Evolutionary conservation across 331 rosid genomes (phyloP).

Genomic region (Saraca asoca): DNA sequence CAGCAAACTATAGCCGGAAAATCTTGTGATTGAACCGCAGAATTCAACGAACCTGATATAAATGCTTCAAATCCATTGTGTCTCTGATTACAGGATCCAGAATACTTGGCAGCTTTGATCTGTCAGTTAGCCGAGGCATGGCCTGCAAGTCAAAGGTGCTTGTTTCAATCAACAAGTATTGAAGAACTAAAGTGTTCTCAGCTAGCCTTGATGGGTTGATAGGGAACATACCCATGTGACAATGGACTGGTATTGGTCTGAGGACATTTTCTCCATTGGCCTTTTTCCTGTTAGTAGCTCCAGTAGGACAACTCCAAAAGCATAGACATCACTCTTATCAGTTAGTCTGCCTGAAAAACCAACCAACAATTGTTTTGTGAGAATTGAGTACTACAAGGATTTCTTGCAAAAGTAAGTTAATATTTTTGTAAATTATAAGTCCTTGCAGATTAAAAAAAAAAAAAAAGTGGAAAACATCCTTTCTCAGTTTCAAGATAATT

Average conservation of each 20-base stretch:
- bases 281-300: conserved; percentile 81
- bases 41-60: conserved; percentile 67
- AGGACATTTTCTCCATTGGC: conserved; percentile 59
- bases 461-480: too few species aligned
- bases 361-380: conserved; percentile 21
- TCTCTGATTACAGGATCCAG: conserved; percentile 72
- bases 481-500: too few species aligned
- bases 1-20: conserved; percentile 8
- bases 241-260: conserved; percentile 63
- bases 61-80: conserved; percentile 92
- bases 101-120: conserved; percentile 76
- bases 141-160: conserved; percentile 63
- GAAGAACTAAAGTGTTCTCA: conserved; percentile 21
- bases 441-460: too few species aligned
- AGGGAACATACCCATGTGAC: conserved; percentile 74
- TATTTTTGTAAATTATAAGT: background rate
- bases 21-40: conserved; percentile 8
- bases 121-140: conserved; percentile 85
- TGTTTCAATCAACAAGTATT: conserved; percentile 33
- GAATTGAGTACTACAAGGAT: background rate
- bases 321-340: conserved; percentile 90
- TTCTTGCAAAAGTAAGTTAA: background rate
- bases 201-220: conserved; percentile 18
- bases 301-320: conserved; percentile 84
- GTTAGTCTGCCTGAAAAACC: conserved; percentile 79